Evolutionary conservation across 2,329 filamentous ascomycete species (phyloP), one percentile per base, ranked within the genome.

Genomic region (Colletotrichum sp.): DNA sequence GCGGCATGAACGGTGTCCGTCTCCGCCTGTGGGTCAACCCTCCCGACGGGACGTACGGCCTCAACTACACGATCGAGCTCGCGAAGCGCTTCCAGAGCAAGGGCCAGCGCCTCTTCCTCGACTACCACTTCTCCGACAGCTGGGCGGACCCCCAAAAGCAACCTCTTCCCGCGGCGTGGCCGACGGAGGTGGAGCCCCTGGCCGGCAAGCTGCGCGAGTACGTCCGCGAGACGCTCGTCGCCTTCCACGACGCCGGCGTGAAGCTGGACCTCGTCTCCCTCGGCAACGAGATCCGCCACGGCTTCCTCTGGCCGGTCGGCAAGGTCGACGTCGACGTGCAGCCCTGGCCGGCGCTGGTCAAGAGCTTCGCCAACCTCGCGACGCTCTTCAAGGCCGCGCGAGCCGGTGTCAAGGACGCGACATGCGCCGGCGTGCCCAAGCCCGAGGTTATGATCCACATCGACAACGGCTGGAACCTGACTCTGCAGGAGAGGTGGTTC

Each of bases 101-200:
- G 74, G 83, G 82, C 13, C 83, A 82, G 75, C 80, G 81, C 28
- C 82, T 85, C 78, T 84, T 84, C 34, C 80, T 85, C 34, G 84
- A 85, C 77, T 83, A 82, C 65, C 81, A 83, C 76, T 83, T 81
- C 74, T 78, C 81, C 28, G 78, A 78, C 52, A 71, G 71, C 32
- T 84, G 83, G 83, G 83, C 84, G 18, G 84, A 86, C 71, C 84
- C 84, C 6, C 76, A 79, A 34, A 80, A 84, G 64, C 82, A 85
- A 75, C 77, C 75, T 25, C 78, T 79, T 25, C 84, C 84, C 1
- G 79, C 78, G 18, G 82, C 80, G 8, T 85, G 84, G 84, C 82
- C 83, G 6, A 82, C 77, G 7, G 79, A 79, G 22, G 75, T 85
- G 43, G 66, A 78, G 22, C 77, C 80, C 25, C 80, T 84, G n/a